A percentile compares a stretch with the other conserved stretches of the same genome.
Conservation (phyloP, 176 grass and related monocot genomes). For the Pharus latifolius region DNA sequence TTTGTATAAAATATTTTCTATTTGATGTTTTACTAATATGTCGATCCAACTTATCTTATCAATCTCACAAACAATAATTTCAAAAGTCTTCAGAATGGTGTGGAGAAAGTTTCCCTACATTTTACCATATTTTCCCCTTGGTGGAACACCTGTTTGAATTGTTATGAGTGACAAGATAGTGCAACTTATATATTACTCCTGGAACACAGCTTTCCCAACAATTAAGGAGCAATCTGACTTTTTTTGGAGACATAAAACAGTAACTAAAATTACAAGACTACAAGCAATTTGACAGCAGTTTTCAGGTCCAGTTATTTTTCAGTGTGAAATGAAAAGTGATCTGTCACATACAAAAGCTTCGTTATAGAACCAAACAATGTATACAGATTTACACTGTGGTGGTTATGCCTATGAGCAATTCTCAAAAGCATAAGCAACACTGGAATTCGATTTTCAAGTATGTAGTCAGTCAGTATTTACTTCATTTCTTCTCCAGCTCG, state of each 20-base stretch:
- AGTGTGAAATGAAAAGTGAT: too few species aligned
- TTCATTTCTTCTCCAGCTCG: not conserved
- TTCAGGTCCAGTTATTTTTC: not conserved
- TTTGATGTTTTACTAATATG: too few species aligned
- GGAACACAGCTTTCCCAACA: too few species aligned
- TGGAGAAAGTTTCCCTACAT: not conserved
- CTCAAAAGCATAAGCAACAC: not conserved
- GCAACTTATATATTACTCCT: too few species aligned
- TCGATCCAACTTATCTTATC: too few species aligned
- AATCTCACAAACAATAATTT: too few species aligned
- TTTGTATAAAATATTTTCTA: too few species aligned
- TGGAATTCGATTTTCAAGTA: not conserved
- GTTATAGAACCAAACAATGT: not conserved
- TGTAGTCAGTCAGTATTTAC: not conserved
- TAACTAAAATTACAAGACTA: not conserved
- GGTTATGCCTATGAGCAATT: not conserved
- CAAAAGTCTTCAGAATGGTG: too few species aligned
- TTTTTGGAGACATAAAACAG: too few species aligned
- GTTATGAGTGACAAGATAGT: not conserved
- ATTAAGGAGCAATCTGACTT: not conserved
- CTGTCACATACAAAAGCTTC: not conserved
- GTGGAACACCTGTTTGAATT: not conserved
- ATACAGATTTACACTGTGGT: constrained; percentile 21
- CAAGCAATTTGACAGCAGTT: not conserved
- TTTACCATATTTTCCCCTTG: not conserved